Base-by-base conservation (phyloP, 2,329 filamentous ascomycete genomes). In the Periconia digitata region DNA sequence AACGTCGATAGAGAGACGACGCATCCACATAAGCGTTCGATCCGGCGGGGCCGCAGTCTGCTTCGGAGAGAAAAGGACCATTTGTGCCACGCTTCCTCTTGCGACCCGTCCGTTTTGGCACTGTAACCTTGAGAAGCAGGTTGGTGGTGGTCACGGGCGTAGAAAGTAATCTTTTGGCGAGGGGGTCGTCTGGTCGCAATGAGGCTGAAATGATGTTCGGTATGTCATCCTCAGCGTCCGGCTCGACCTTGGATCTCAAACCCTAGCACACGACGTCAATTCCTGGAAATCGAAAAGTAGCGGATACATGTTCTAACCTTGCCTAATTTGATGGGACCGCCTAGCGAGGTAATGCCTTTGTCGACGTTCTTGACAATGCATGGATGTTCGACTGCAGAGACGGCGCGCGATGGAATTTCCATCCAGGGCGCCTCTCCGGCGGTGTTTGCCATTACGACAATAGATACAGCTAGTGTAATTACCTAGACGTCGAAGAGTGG, bases 21-120 rank as follows among this genome's bases (percentile, higher is more conserved):
- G 67, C 62, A 44, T 60, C 53, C 8, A 60, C 50, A 37, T 60
- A 58, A 3, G n/a, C n/a, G n/a, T n/a, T n/a, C n/a, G n/a, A n/a
- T n/a, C n/a, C n/a, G n/a, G n/a, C n/a, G n/a, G n/a, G n/a, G n/a
- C n/a, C n/a, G n/a, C n/a, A n/a, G 16, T 15, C 36, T 18, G 44
- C 46, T 29, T 62, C 59, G 10, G 53, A n/a, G 20, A 69, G 35
- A 40, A 70, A 92, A 0, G 86, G 84, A 4, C 79, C 86, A 46
- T 85, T 69, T 5, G 84, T 84, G n/a, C 90, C 91, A 58, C 86
- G 80, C 74, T 92, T 96, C 49, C 92, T 83, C 72, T 89, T 95
- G 51, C 90, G 83, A 3, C 92, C 92, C 2, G 91, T 96, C 47
- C 90, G 79, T 69, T 86, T 94, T 0, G 94, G 92, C 1, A 97